Evolutionary conservation across 2,329 filamentous ascomycete genomes (phyloP), one percentile per base, ranked within the genome.

Genomic region (Fusarium papillatum): DNA sequence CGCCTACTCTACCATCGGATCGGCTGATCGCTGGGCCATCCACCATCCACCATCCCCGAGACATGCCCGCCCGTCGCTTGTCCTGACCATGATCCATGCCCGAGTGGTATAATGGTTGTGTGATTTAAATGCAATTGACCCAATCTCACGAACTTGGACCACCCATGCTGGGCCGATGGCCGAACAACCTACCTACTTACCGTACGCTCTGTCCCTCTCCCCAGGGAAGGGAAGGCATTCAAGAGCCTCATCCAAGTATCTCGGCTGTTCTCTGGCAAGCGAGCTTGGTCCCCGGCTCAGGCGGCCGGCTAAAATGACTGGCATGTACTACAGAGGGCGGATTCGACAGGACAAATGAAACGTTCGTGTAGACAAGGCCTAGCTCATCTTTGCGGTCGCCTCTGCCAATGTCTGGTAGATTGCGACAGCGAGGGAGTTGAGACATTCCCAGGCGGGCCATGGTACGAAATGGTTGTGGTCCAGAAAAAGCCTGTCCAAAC

Each of bases 371-470:
- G 60, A 55, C 50, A 62, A 53, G 57, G 69, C 39, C 34, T 64
- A 29, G 55, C 48, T 31, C 65, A 64, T 55, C 72, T 60, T 61
- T 65, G 50, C 59, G 41, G 41, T 34, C 48, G 61, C 60, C 64
- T 64, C 65, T 75, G 48, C 46, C 64, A 64, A 60, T 39, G 63
- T 61, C 50, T 73, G 64, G 70, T 71, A 79, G 77, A 77, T 78
- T 77, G 66, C 74, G 69, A 66, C 50, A 78, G 68, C 68, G 70
- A 78, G 76, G 77, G 73, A 76, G 73, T 76, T 73, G 68, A 80
- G 78, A 79, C 78, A 78, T 76, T 72, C 68, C 64, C 48, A 61
- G 73, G 68, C 69, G 66, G 60, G 53, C 66, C 66, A 68, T 74
- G 50, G 68, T 72, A 69, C 65, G 69, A 75, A 76, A 74, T 68